Percentiles rank a stretch among this genome's conserved stretches.
Conservation (phyloP, 2,329 filamentous ascomycete genomes). For the Arthrobotrys sphaeroides region DNA sequence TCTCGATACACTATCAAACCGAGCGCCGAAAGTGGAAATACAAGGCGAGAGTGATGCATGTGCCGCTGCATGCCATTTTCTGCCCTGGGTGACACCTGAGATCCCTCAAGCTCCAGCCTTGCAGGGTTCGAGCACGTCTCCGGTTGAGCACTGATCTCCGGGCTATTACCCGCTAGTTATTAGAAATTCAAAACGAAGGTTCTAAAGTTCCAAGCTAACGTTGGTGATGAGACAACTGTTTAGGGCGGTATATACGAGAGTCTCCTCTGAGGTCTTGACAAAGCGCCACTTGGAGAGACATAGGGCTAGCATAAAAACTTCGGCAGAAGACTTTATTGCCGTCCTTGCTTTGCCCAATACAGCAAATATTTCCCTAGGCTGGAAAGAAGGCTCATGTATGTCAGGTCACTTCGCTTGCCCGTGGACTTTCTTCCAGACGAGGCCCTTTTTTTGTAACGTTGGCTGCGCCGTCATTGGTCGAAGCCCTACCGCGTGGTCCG, state of each 20-base stretch:
- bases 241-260: conserved; percentile 3
- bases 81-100: conserved; percentile 19
- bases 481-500: conserved; percentile 26
- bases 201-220: conserved; percentile 5
- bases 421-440: conserved; percentile 25
- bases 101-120: conserved; percentile 28
- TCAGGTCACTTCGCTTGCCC: conserved; percentile 35
- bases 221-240: background rate
- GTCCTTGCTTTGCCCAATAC: conserved; percentile 23
- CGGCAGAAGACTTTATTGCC: background rate
- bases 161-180: background rate
- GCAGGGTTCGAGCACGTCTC: conserved; percentile 31
- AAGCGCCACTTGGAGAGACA: background rate
- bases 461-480: conserved; percentile 43
- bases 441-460: conserved; percentile 19
- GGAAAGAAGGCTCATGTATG: conserved; percentile 13
- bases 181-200: conserved; percentile 3
- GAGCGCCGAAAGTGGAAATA: conserved; percentile 23
- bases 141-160: background rate
- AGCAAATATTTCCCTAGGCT: conserved; percentile 41
- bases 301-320: conserved; percentile 2
- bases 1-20: conserved; percentile 9
- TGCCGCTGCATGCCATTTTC: conserved; percentile 22
- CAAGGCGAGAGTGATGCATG: conserved; percentile 31
- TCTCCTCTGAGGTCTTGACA: background rate